Conservation (phyloP, 2,329 filamentous ascomycete genomes). For the Akanthomyces dipterigenus region DNA sequence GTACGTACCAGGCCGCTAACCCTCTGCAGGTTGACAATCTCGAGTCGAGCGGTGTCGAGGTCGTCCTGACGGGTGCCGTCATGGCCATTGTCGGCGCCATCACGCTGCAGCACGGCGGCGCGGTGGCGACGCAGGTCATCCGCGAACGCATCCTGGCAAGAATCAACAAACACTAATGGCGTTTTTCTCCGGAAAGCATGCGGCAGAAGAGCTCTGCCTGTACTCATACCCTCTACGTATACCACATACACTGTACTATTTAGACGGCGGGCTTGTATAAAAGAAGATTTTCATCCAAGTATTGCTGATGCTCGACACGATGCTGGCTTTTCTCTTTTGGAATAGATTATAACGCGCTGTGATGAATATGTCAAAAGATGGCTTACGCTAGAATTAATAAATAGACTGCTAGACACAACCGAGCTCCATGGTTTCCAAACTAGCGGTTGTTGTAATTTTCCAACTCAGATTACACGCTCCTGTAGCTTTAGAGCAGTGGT, state of each 20-base stretch:
- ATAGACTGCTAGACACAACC: background rate
- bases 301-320: conserved; percentile 3
- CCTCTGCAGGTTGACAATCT: conserved; percentile 54
- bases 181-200: background rate
- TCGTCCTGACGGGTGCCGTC: conserved; percentile 69
- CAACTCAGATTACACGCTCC: background rate
- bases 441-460: background rate
- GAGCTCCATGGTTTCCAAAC: background rate
- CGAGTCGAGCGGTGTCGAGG: conserved; percentile 62
- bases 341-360: background rate
- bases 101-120: conserved; percentile 78
- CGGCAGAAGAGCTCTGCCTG: conserved; percentile 2
- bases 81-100: conserved; percentile 85
- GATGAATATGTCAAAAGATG: background rate
- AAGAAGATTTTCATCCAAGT: background rate
- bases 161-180: conserved; percentile 18
- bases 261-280: conserved; percentile 16
- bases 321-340: too few relatives aligned
- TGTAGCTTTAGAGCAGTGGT: background rate
- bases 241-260: conserved; percentile 20
- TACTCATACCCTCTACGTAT: conserved; percentile 12
- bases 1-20: background rate
- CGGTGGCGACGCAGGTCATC: conserved; percentile 66
- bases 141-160: conserved; percentile 64
- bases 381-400: background rate